Conservation (phyloP, 768 basidiomycete species). For the Lactarius akahatsu region DNA sequence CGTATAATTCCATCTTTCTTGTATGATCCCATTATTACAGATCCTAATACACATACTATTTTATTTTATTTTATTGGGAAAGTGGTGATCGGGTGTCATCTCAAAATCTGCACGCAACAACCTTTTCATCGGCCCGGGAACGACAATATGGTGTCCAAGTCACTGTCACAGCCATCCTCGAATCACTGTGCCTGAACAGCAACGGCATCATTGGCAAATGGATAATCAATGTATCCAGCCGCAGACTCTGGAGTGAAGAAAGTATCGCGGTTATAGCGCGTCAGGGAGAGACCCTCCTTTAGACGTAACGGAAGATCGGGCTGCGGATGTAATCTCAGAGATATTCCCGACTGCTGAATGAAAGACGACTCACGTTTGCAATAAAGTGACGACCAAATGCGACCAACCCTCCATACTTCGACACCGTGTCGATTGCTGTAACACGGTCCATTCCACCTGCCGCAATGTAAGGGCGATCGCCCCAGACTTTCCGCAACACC, state of each 20-base stretch:
- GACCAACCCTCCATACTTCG: constrained; percentile 19
- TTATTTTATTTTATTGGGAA: neutral
- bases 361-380: constrained; percentile 12
- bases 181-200: neutral
- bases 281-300: too few relatives aligned
- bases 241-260: too few relatives aligned
- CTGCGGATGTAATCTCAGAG: too few relatives aligned
- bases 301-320: too few relatives aligned
- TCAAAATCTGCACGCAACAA: neutral
- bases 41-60: neutral
- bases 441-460: constrained; percentile 17
- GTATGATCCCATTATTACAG: neutral
- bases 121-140: neutral
- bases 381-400: constrained; percentile 22
- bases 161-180: too few relatives aligned
- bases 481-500: neutral
- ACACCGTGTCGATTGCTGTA: neutral
- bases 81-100: neutral
- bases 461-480: constrained; percentile 12
- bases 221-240: too few relatives aligned
- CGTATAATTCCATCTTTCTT: too few relatives aligned
- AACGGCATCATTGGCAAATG: too few relatives aligned
- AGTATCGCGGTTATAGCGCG: too few relatives aligned
- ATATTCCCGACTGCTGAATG: neutral
- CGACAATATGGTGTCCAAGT: neutral